A percentile compares a stretch with the other conserved stretches of the same genome.
Conservation (phyloP, 2,329 filamentous ascomycete genomes). For the Calonectria fujianensis region DNA sequence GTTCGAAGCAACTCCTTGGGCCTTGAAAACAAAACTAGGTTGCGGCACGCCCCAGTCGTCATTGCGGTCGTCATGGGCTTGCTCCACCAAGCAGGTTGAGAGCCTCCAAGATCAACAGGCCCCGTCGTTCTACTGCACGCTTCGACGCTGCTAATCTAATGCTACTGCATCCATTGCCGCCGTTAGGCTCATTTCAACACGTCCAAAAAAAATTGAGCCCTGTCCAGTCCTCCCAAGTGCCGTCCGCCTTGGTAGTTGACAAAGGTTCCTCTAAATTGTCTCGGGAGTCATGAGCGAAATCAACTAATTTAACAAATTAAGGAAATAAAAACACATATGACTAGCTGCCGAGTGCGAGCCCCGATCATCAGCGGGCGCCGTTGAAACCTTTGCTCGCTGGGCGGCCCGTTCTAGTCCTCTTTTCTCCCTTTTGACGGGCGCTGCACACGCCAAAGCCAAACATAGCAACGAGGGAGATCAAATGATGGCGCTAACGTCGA, state of each 20-base stretch:
- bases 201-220: neutral
- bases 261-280: slow-evolving; percentile 12
- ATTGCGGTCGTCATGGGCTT: slow-evolving; percentile 11
- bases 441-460: slow-evolving; percentile 15
- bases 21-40: neutral
- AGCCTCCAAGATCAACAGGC: slow-evolving; percentile 11
- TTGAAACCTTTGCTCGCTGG: slow-evolving; percentile 7
- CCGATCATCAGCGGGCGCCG: slow-evolving; percentile 1
- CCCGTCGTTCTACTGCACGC: slow-evolving; percentile 17
- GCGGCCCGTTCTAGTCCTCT: neutral
- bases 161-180: neutral
- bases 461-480: slow-evolving; percentile 3
- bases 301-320: neutral
- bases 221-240: neutral
- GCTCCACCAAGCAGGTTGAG: neutral
- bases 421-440: neutral
- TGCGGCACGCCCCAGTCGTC: slow-evolving; percentile 21
- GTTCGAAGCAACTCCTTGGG: neutral
- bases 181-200: neutral
- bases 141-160: neutral
- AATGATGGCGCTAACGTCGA: slow-evolving; percentile 13
- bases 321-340: neutral
- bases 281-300: neutral
- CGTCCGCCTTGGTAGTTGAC: neutral
- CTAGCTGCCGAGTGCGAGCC: neutral